phyloP scores from a whole-genome alignment of 2,329 filamentous ascomycete genomes.

The Curvularia spicifera region DNA sequence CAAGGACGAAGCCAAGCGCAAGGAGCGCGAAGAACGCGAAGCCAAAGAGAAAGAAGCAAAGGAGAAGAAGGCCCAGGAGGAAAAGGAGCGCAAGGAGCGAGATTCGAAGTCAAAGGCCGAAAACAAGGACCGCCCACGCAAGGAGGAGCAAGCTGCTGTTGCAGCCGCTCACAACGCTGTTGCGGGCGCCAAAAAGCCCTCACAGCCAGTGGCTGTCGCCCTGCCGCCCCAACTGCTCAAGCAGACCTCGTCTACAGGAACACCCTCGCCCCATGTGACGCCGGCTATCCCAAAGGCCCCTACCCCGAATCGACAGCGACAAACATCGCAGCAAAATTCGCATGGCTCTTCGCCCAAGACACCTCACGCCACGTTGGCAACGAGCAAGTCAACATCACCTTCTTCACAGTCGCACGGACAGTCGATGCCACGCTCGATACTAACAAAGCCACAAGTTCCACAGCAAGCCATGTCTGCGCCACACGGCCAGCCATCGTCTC shows the following conservation, averaged over 20 bases:
- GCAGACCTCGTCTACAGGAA: constrained; percentile 57
- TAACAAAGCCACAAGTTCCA: constrained; percentile 63
- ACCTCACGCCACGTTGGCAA: constrained; percentile 60
- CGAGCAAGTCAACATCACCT: constrained; percentile 64
- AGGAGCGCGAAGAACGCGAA: constrained; percentile 69
- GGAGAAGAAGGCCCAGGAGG: constrained; percentile 68
- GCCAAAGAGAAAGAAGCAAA: constrained; percentile 76
- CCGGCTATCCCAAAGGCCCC: constrained; percentile 83
- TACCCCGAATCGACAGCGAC: constrained; percentile 77
- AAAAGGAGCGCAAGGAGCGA: constrained; percentile 65
- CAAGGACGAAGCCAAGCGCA: constrained; percentile 73
- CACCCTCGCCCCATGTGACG: constrained; percentile 82
- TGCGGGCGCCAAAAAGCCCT: constrained; percentile 42
- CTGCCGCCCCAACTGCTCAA: constrained; percentile 62
- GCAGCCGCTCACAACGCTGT: constrained; percentile 39
- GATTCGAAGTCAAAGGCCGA: constrained; percentile 61
- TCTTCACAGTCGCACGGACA: constrained; percentile 70
- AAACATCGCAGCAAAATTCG: constrained; percentile 78
- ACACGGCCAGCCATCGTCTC: constrained; percentile 65
- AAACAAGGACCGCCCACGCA: constrained; percentile 49
- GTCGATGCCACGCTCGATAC: constrained; percentile 67
- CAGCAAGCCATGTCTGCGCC: constrained; percentile 55
- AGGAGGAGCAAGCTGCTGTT: constrained; percentile 50
- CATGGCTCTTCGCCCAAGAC: constrained; percentile 72
- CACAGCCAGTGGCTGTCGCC: constrained; percentile 55